Evolutionary conservation across 2,329 filamentous ascomycete genomes (phyloP).

Genomic region (Diaporthe aspalathi): DNA sequence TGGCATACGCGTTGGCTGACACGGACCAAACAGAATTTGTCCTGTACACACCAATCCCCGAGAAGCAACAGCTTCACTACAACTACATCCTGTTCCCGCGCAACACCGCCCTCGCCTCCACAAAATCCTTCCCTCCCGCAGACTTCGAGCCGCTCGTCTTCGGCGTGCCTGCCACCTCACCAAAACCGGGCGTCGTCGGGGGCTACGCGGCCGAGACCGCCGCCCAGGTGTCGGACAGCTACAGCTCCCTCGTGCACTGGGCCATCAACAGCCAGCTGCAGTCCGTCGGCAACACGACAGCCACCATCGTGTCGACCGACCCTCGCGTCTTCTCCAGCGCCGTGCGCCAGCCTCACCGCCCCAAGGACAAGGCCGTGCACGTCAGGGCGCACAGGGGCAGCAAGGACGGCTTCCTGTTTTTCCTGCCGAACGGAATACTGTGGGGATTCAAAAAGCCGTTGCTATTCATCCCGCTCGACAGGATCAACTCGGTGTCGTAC

Average conservation of each 20-base stretch:
- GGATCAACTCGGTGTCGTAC: slow-evolving; percentile 73
- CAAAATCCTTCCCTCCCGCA: slow-evolving; percentile 46
- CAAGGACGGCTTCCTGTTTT: slow-evolving; percentile 77
- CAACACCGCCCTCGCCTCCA: slow-evolving; percentile 56
- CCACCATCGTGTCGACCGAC: slow-evolving; percentile 64
- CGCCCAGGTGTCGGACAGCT: slow-evolving; percentile 67
- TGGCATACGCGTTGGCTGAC: not conserved
- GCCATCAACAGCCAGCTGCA: slow-evolving; percentile 65
- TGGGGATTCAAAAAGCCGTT: slow-evolving; percentile 79
- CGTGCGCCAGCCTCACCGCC: slow-evolving; percentile 67
- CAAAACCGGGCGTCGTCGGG: slow-evolving; percentile 68
- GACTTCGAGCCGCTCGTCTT: slow-evolving; percentile 71
- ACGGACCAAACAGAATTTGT: slow-evolving; percentile 60
- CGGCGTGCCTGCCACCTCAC: slow-evolving; percentile 68
- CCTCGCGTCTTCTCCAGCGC: slow-evolving; percentile 68
- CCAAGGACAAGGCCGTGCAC: slow-evolving; percentile 72
- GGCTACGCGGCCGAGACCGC: slow-evolving; percentile 63
- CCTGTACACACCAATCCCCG: slow-evolving; percentile 74
- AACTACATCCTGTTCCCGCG: slow-evolving; percentile 74
- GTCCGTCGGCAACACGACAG: slow-evolving; percentile 56
- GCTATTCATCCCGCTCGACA: slow-evolving; percentile 70
- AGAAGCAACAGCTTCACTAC: slow-evolving; percentile 73
- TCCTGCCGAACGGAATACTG: slow-evolving; percentile 73
- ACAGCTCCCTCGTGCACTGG: slow-evolving; percentile 71
- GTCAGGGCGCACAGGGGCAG: slow-evolving; percentile 74